These are phyloP conservation scores for Eucalyptus urophylla DNA, from an alignment of 345 rosid genomes.

Conservation along the genomic window DNA sequence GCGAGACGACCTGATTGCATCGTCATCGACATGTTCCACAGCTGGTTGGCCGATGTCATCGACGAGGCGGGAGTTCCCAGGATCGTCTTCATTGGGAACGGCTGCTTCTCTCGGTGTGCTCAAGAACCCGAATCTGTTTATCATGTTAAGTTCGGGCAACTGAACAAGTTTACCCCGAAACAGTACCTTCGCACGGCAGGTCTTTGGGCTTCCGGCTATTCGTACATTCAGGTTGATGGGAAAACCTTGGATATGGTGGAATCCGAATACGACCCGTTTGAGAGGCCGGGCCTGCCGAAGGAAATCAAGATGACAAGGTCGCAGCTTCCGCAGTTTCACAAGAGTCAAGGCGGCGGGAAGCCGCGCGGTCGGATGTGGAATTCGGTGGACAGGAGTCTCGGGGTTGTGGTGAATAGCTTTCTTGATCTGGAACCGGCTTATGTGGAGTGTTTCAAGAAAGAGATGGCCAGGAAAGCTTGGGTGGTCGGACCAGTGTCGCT, in stretches of 20 bases:
- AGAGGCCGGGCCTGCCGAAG: slow-evolving; percentile 23
- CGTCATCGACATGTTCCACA: slow-evolving; percentile 17
- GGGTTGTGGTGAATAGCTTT: slow-evolving; percentile 26
- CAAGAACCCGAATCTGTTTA: not conserved
- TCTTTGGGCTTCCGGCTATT: too few relatives aligned
- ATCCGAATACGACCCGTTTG: slow-evolving; percentile 28
- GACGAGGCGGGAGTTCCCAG: slow-evolving; percentile 10
- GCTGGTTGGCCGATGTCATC: slow-evolving; percentile 6
- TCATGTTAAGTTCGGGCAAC: too few relatives aligned
- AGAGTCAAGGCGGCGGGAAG: not conserved
- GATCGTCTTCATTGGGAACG: slow-evolving; percentile 14
- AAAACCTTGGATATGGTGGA: not conserved
- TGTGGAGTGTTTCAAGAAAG: slow-evolving; percentile 14
- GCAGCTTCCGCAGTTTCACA: slow-evolving; percentile 4
- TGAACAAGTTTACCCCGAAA: too few relatives aligned
- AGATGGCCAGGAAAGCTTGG: slow-evolving; percentile 25
- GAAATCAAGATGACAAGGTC: slow-evolving; percentile 23
- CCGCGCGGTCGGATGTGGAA: not conserved
- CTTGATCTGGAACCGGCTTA: slow-evolving; percentile 30
- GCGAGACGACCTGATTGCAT: slow-evolving; percentile 10
- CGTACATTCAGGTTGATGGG: not conserved
- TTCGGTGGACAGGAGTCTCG: slow-evolving; percentile 1
- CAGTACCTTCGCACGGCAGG: too few relatives aligned
- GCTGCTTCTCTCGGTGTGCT: slow-evolving; percentile 23
- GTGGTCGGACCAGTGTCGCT: slow-evolving; percentile 34